Evolutionary conservation across 2,329 filamentous ascomycete species (phyloP).

Genomic region (Diplodia scrobiculata): DNA sequence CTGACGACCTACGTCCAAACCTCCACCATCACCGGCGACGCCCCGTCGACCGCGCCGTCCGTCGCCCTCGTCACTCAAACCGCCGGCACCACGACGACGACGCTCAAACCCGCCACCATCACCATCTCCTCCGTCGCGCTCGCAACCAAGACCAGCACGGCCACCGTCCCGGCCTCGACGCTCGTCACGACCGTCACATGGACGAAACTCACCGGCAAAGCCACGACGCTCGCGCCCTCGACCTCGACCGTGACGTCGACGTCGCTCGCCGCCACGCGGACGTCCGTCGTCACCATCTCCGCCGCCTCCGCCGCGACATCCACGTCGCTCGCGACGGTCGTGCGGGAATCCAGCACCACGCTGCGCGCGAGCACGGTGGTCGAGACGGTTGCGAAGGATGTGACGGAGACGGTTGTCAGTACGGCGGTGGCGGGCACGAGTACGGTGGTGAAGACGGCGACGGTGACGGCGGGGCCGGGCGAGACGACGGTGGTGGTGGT

Average conservation of each 20-base stretch:
- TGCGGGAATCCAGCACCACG: not conserved
- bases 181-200: not conserved
- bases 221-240: not conserved
- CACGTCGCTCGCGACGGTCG: too few species aligned
- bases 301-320: too few species aligned
- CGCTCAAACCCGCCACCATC: slow-evolving; percentile 30
- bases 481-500: slow-evolving; percentile 31
- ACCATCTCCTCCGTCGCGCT: not conserved
- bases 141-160: slow-evolving; percentile 33
- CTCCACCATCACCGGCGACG: slow-evolving; percentile 29
- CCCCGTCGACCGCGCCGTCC: slow-evolving; percentile 34
- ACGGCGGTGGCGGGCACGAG: slow-evolving; percentile 32
- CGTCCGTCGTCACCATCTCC: too few species aligned
- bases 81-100: slow-evolving; percentile 34
- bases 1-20: slow-evolving; percentile 36
- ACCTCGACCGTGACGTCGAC: not conserved
- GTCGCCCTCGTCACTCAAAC: slow-evolving; percentile 34
- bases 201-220: not conserved
- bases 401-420: not conserved
- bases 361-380: not conserved
- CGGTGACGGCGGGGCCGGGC: slow-evolving; percentile 34
- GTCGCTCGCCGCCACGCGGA: slow-evolving; percentile 31
- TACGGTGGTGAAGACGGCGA: slow-evolving; percentile 33
- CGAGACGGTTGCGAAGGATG: not conserved
- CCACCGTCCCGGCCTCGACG: too few species aligned